These are phyloP conservation scores for Zygosaccharomyces siamensis DNA, from an alignment of 805 yeast species.

Conservation along the genomic window DNA sequence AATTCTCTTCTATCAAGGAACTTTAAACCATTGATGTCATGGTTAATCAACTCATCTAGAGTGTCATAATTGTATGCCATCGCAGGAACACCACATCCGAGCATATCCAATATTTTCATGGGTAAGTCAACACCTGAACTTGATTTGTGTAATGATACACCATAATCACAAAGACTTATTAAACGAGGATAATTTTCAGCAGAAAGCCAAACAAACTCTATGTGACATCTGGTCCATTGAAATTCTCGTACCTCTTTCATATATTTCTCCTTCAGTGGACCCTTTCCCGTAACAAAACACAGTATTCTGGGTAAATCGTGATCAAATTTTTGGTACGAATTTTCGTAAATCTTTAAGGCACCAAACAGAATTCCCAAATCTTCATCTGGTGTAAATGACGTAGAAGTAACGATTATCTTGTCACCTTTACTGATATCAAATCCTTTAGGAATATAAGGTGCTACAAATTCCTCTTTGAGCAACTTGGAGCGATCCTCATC, in stretches of 20 bases:
- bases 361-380: conserved; percentile 67
- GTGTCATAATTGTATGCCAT: conserved; percentile 74
- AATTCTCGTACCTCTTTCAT: conserved; percentile 43
- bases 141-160: conserved; percentile 84
- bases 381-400: conserved; percentile 96
- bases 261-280: conserved; percentile 66
- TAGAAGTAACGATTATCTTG: conserved; percentile 74
- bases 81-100: conserved; percentile 94
- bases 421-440: conserved; percentile 40
- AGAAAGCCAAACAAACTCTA: conserved; percentile 71
- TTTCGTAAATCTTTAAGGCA: conserved; percentile 61
- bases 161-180: conserved; percentile 74
- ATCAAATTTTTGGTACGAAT: conserved; percentile 24
- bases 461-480: conserved; percentile 31
- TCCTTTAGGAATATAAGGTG: conserved; percentile 32
- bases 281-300: conserved; percentile 93
- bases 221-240: conserved; percentile 44
- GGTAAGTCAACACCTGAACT: conserved; percentile 94
- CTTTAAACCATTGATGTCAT: conserved; percentile 63
- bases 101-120: conserved; percentile 94
- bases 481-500: conserved; percentile 20
- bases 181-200: conserved; percentile 75
- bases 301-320: conserved; percentile 44
- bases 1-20: conserved; percentile 44
- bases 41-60: conserved; percentile 67